phyloP scores from a whole-genome alignment of 495 filamentous ascomycete species.

The Niebla homalea region DNA sequence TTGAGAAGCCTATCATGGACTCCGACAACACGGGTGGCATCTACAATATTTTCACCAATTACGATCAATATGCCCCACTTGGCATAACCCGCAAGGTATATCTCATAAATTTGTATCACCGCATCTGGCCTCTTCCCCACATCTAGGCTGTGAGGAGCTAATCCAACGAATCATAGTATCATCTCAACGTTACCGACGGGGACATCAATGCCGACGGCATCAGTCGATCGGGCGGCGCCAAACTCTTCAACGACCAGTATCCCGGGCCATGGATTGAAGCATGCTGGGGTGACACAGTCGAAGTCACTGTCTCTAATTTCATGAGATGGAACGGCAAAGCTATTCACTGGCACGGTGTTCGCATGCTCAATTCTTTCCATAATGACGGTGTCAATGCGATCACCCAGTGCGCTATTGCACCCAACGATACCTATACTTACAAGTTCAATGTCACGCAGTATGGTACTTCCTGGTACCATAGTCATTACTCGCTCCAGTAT shows the following conservation, averaged over 20 bases:
- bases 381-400: conserved; percentile 11
- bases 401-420: conserved; percentile 23
- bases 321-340: conserved; percentile 25
- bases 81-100: neutral
- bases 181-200: neutral
- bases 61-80: neutral
- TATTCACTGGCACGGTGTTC: conserved; percentile 46
- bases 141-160: neutral
- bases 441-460: conserved; percentile 39
- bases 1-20: conserved; percentile 2
- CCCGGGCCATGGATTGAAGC: conserved; percentile 27
- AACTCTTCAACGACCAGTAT: conserved; percentile 12
- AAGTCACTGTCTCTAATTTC: conserved; percentile 20
- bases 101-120: neutral
- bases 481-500: conserved; percentile 42
- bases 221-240: neutral
- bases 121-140: neutral
- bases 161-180: neutral
- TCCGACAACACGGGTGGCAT: neutral
- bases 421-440: conserved; percentile 25
- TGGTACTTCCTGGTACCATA: conserved; percentile 45
- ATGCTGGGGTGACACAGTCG: conserved; percentile 34
- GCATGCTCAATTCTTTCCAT: conserved; percentile 18
- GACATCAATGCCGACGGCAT: neutral
- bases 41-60: conserved; percentile 6